Percentiles rank a stretch among this genome's conserved stretches.
Conservation (phyloP, 805 yeast genomes). For the Candida sonorensis region DNA sequence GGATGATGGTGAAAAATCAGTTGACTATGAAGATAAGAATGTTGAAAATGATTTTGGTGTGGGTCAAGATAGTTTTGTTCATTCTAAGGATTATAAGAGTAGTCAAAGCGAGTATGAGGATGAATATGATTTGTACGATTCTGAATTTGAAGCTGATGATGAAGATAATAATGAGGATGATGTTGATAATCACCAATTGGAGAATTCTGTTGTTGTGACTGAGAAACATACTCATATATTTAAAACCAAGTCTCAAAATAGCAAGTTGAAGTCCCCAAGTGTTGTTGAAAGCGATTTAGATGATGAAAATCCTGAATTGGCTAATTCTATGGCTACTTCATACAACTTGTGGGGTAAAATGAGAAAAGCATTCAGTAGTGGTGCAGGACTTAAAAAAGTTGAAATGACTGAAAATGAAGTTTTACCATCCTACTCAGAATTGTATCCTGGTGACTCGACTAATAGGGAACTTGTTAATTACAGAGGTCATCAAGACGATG, state of each 20-base stretch:
- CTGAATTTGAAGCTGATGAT: slow-evolving; percentile 16
- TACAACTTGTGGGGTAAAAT: slow-evolving; percentile 23
- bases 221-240: background rate
- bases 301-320: too few relatives aligned
- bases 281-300: background rate
- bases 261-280: too few relatives aligned
- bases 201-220: background rate
- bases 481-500: slow-evolving; percentile 22
- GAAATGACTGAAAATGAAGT: slow-evolving; percentile 25
- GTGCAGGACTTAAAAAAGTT: slow-evolving; percentile 18
- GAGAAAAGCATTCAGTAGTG: slow-evolving; percentile 21
- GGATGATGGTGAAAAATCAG: slow-evolving; percentile 1
- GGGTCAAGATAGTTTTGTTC: too few relatives aligned
- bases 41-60: too few relatives aligned
- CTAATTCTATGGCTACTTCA: background rate
- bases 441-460: slow-evolving; percentile 54
- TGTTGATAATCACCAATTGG: slow-evolving; percentile 3
- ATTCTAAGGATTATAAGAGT: too few relatives aligned
- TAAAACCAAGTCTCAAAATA: too few relatives aligned
- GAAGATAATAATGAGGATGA: slow-evolving; percentile 12
- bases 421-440: slow-evolving; percentile 69
- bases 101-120: background rate
- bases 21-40: background rate
- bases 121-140: slow-evolving; percentile 3
- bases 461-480: too few relatives aligned